Evolutionary conservation across 2,329 filamentous ascomycete genomes (phyloP), one percentile per base, ranked within the genome.

Genomic region (Colletotrichum sp.): DNA sequence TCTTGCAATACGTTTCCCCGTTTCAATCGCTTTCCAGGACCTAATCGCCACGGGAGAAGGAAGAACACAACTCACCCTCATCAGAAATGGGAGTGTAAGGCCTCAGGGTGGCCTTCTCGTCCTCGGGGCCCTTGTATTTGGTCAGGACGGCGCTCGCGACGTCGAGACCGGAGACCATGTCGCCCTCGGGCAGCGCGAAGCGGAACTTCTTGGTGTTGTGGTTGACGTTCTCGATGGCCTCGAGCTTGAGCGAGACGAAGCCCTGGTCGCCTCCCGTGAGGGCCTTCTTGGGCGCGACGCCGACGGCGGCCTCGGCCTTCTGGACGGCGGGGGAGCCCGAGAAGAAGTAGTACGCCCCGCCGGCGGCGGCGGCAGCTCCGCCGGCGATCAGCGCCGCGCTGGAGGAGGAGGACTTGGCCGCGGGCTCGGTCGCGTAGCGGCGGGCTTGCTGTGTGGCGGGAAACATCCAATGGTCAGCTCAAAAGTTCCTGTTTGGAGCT

Each of bases 191-290:
- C 59, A 99, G 92, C 82, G 93, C 92, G 87, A 99, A 99, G 81
- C 95, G 93, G 84, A 99, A 90, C 81, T 92, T 93, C 92, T 99
- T 99, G 81, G 96, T 98, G 90, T 99, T 99, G 90, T 96, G 94
- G 89, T 95, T 98, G 87, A 98, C 87, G 62, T 89, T 87, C 87
- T 98, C 94, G 66, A 96, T 91, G 72, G 93, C 92, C 72, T 95
- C 92, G 72, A 99, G 90, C 87, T 94, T 93, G 80, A 99, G 90
- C 78, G 92, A 93, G 78, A 98, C 85, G 87, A 96, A 99, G 79
- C 95, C 96, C 87, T 98, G 96, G 77, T 98, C 95, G 79, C 95
- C 95, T 79, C 96, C 96, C 39, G 91, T 94, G 85, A 99, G 89
- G 61, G 91, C 87, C 84, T 87, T 87, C 82, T 88, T 87, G 67